A percentile compares a stretch with the other conserved stretches of the same genome.
Evolutionary conservation across 1,284 basidiomycete genomes (phyloP).

Genomic region (Coriolopsis trogii): DNA sequence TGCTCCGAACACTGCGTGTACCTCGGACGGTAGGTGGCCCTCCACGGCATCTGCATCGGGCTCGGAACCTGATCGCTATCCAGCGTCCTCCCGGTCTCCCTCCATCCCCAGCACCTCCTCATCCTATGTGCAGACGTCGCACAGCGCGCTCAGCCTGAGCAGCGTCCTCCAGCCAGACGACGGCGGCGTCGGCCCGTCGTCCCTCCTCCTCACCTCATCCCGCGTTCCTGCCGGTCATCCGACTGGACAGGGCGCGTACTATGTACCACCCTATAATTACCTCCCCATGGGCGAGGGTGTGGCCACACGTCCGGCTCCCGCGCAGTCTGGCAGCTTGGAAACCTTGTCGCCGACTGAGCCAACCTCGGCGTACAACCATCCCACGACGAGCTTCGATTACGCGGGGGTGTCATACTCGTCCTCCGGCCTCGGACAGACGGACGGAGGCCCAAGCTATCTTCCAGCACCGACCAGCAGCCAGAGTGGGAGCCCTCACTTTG

Average conservation of each 20-base stretch:
- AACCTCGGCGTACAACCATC: slow-evolving; percentile 21
- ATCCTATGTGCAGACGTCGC: slow-evolving; percentile 25
- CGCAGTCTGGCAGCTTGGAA: slow-evolving; percentile 22
- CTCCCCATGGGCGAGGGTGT: slow-evolving; percentile 20
- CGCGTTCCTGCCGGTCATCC: slow-evolving; percentile 18
- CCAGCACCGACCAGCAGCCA: slow-evolving; percentile 16
- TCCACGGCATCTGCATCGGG: slow-evolving; percentile 31
- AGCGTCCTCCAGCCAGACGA: slow-evolving; percentile 21
- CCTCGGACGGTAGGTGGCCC: slow-evolving; percentile 37
- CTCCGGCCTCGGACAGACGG: slow-evolving; percentile 16
- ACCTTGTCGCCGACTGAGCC: slow-evolving; percentile 21
- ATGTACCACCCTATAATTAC: slow-evolving; percentile 28
- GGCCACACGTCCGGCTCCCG: slow-evolving; percentile 20
- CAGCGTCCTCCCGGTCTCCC: slow-evolving; percentile 30
- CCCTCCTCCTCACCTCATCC: slow-evolving; percentile 21
- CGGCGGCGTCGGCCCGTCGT: slow-evolving; percentile 15
- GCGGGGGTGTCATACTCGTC: slow-evolving; percentile 20
- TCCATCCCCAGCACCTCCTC: slow-evolving; percentile 25
- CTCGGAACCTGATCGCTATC: slow-evolving; percentile 28
- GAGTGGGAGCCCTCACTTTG: slow-evolving; percentile 23
- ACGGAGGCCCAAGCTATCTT: slow-evolving; percentile 17
- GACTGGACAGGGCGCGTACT: slow-evolving; percentile 24
- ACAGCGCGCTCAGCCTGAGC: slow-evolving; percentile 21
- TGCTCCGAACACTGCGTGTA: slow-evolving; percentile 38
- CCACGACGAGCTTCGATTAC: slow-evolving; percentile 23